A percentile compares a stretch with the other conserved stretches of the same genome.
Evolutionary conservation across 2,329 filamentous ascomycete genomes (phyloP).

Genomic region (Peltaster fructicola): DNA sequence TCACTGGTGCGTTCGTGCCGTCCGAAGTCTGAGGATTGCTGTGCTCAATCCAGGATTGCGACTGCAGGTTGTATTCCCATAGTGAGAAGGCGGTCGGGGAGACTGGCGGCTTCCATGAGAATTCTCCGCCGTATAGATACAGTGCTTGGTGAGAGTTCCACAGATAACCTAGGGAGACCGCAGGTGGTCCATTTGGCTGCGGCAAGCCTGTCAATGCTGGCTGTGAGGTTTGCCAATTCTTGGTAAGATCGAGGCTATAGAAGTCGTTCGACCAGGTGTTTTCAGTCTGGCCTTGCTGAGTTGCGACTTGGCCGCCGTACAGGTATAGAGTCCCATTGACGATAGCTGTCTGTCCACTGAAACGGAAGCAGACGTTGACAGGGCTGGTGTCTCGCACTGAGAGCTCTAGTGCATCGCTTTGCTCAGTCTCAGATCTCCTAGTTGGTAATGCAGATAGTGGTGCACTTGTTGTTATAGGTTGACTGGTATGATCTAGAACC

Average conservation of each 20-base stretch:
- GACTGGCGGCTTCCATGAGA: constrained; percentile 42
- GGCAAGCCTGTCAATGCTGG: constrained; percentile 46
- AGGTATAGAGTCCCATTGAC: constrained; percentile 62
- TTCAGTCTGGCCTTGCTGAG: constrained; percentile 36
- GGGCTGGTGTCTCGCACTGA: constrained; percentile 28
- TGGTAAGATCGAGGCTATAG: constrained; percentile 51
- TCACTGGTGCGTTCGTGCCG: constrained; percentile 43
- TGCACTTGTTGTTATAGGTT: no score
- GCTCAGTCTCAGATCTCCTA: no score
- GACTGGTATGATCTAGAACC: no score
- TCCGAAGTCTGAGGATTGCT: constrained; percentile 41
- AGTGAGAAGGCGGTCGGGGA: constrained; percentile 42
- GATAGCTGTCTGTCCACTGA: constrained; percentile 48
- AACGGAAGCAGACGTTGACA: constrained; percentile 44
- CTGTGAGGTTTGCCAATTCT: constrained; percentile 49
- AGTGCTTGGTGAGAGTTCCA: constrained; percentile 56
- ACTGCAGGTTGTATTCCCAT: constrained; percentile 52
- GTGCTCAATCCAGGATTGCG: constrained; percentile 45
- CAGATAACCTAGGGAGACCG: constrained; percentile 54
- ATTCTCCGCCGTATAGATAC: constrained; percentile 59
- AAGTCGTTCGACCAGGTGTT: constrained; percentile 66
- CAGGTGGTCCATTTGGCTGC: constrained; percentile 49
- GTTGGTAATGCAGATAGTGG: no score
- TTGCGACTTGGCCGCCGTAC: constrained; percentile 53
- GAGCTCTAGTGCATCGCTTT: not conserved